A percentile compares a stretch with the other conserved stretches of the same genome.
Conservation (phyloP, 352 stramenopile species). For the Globisporangium lucens region DNA sequence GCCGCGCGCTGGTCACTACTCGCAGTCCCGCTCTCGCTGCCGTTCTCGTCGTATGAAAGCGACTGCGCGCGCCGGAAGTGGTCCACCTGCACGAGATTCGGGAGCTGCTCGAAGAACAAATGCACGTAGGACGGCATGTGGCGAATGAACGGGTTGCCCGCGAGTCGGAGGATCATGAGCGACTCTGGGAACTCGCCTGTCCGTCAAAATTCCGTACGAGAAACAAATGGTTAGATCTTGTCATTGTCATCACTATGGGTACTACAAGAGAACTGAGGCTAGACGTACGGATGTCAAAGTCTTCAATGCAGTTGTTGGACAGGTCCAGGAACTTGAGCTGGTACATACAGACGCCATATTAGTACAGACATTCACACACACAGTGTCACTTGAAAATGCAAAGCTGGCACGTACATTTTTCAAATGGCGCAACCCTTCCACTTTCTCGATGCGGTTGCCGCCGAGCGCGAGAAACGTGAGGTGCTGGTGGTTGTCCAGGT, state of each 20-base stretch:
- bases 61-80: conserved; percentile 33
- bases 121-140: conserved; percentile 57
- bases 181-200: conserved; percentile 50
- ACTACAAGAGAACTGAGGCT: too few relatives aligned
- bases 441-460: conserved; percentile 58
- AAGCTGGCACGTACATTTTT: conserved; percentile 38
- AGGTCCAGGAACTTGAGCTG: conserved; percentile 78
- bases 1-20: background rate
- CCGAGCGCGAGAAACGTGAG: conserved; percentile 62
- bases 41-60: background rate
- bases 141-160: conserved; percentile 54
- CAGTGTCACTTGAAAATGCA: background rate
- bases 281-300: conserved; percentile 50
- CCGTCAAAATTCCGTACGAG: background rate
- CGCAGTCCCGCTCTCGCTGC: background rate
- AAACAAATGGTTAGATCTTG: background rate
- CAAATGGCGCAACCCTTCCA: conserved; percentile 57
- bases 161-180: conserved; percentile 48
- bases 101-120: conserved; percentile 59
- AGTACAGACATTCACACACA: background rate
- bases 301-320: conserved; percentile 69
- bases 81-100: conserved; percentile 57
- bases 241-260: background rate
- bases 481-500: conserved; percentile 50
- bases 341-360: background rate